These are phyloP conservation scores for Neoarthrinium moseri DNA, from an alignment of 2,329 filamentous ascomycete genomes.

Conservation along the genomic window DNA sequence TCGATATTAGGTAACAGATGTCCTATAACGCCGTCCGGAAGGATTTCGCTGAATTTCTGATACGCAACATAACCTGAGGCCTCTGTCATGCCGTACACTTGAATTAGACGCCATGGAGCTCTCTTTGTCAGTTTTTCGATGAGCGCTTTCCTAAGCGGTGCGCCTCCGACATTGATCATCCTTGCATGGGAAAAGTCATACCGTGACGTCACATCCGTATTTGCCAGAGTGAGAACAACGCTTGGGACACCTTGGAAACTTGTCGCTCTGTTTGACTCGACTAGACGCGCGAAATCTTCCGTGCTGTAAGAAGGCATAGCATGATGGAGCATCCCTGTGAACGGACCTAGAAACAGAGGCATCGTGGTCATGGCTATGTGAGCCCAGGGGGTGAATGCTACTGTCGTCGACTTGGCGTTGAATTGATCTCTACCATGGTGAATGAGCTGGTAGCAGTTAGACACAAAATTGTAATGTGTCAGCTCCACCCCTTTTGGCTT, in stretches of 20 bases:
- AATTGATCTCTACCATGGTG: slow-evolving; percentile 34
- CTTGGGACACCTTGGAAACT: slow-evolving; percentile 38
- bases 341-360: slow-evolving; percentile 41
- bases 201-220: slow-evolving; percentile 30
- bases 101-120: slow-evolving; percentile 36
- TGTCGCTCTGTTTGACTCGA: slow-evolving; percentile 33
- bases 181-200: slow-evolving; percentile 36
- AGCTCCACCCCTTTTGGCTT: slow-evolving; percentile 24
- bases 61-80: slow-evolving; percentile 41
- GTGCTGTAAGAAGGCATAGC: slow-evolving; percentile 39
- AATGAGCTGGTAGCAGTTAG: slow-evolving; percentile 32
- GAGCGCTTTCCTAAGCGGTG: slow-evolving; percentile 32
- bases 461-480: slow-evolving; percentile 26
- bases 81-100: slow-evolving; percentile 46
- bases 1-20: slow-evolving; percentile 36
- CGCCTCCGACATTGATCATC: slow-evolving; percentile 35
- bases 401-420: slow-evolving; percentile 29
- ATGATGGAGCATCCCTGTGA: slow-evolving; percentile 42
- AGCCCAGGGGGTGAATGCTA: slow-evolving; percentile 42
- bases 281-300: slow-evolving; percentile 31
- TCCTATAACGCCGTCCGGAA: slow-evolving; percentile 33
- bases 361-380: slow-evolving; percentile 44
- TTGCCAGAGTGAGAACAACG: slow-evolving; percentile 34
- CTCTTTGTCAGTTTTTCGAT: slow-evolving; percentile 26
- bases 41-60: slow-evolving; percentile 29